These are phyloP conservation scores for Macadamia tetraphylla DNA, from an alignment of 164 flowering plant genomes.

Conservation along the genomic window DNA sequence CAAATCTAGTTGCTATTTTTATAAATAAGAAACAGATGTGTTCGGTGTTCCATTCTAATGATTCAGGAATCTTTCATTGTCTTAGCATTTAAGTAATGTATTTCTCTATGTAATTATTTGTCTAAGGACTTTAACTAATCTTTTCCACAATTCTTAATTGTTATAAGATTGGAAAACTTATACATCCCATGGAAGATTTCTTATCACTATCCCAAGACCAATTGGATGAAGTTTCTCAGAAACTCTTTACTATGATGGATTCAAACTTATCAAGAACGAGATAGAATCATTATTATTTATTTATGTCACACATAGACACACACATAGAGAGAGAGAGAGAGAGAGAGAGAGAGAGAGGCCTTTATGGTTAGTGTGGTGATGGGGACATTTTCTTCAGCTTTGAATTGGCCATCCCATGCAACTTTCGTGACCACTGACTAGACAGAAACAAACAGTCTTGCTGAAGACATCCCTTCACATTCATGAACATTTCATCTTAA, in stretches of 20 bases:
- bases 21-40: too few species aligned
- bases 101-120: not conserved
- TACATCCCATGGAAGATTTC: too few species aligned
- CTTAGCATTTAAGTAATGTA: too few species aligned
- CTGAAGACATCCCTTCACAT: conserved; percentile 14
- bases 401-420: conserved; percentile 30
- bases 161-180: not conserved
- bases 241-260: not conserved
- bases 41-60: not conserved
- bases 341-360: conserved; percentile 5
- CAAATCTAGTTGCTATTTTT: too few species aligned
- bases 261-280: too few species aligned
- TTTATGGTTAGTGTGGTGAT: conserved; percentile 12
- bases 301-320: too few species aligned
- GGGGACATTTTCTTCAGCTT: conserved; percentile 16
- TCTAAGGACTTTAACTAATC: too few species aligned
- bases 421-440: conserved; percentile 25
- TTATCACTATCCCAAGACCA: not conserved
- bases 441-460: conserved; percentile 4
- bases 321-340: too few species aligned
- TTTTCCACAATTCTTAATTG: too few species aligned
- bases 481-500: conserved; percentile 7
- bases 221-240: not conserved
- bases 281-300: too few species aligned
- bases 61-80: not conserved